Base-by-base conservation (phyloP, 768 basidiomycete species). In the Hygrophorus pudorinus region DNA sequence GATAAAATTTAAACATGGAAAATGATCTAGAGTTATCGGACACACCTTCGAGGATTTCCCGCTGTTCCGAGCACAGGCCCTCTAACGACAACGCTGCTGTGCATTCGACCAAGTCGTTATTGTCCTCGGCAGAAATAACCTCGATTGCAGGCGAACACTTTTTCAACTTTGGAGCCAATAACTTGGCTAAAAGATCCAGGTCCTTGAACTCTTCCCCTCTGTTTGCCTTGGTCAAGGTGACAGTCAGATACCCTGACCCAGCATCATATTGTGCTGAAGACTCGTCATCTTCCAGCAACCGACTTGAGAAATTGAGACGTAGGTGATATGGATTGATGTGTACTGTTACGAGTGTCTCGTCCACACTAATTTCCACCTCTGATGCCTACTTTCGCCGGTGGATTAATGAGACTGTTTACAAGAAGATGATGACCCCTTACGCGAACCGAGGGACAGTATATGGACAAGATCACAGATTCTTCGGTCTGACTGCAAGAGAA, bases 251-350 rank as follows among this genome's bases (percentile, higher is more conserved):
- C n/a, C 86, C 88, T n/a, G 79, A 71, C 30, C 73, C 68, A 21
- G 86, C 77, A 58, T 92, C 82, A 54, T 90, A 92, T 52, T 66
- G 57, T 2, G 86, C 88, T 20, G 75, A 74, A 13, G 85, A 80
- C 18, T 63, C 59, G 46, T 89, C 85, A 52, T 85, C 83, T 45
- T 85, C 75, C 32, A 82, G 51, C 18, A 83, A 57, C 0, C 74
- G 59, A 52, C 83, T 73, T 21, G 81, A 68, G 58, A 92, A 88
- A 54, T 79, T 78, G 49, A 92, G 70, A 1, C 86, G 80, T 42
- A 91, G 70, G 54, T 84, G 91, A 57, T 90, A 92, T 1, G 88
- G 88, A 47, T 84, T 85, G 58, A 89, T 74, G 54, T 90, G 79
- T 32, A 88, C 64, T 14, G 77, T 79, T 57, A 90, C 70, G 38